phyloP scores from a whole-genome alignment of 345 rosid species.

The Syzygium jambos region DNA sequence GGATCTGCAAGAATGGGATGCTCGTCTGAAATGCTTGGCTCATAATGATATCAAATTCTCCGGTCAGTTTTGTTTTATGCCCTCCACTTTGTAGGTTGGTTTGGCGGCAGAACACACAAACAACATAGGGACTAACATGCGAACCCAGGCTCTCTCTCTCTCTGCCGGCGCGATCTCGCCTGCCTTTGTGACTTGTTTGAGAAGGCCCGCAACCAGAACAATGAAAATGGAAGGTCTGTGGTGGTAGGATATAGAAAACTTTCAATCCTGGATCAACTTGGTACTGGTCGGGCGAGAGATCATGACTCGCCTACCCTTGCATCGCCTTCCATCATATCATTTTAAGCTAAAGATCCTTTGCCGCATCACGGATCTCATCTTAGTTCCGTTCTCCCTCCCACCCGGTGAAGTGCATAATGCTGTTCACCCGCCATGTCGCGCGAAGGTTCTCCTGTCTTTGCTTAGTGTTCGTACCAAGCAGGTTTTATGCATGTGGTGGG shows the following conservation, averaged over 20 bases:
- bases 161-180: too few species aligned
- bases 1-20: background rate
- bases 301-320: background rate
- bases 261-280: too few species aligned
- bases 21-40: background rate
- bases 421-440: fast-evolving
- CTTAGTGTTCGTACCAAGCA: background rate
- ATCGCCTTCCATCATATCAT: background rate
- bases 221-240: too few species aligned
- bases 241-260: too few species aligned
- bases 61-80: background rate
- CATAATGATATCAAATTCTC: background rate
- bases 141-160: too few species aligned
- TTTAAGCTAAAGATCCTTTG: background rate
- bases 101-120: background rate
- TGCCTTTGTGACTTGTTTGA: too few species aligned
- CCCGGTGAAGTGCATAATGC: background rate
- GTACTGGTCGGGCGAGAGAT: too few species aligned
- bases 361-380: background rate
- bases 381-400: background rate
- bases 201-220: too few species aligned
- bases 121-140: background rate
- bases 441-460: background rate
- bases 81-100: background rate
- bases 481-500: background rate